phyloP scores from a whole-genome alignment of 441 rosid genomes.

The Theobroma grandiflorum region DNA sequence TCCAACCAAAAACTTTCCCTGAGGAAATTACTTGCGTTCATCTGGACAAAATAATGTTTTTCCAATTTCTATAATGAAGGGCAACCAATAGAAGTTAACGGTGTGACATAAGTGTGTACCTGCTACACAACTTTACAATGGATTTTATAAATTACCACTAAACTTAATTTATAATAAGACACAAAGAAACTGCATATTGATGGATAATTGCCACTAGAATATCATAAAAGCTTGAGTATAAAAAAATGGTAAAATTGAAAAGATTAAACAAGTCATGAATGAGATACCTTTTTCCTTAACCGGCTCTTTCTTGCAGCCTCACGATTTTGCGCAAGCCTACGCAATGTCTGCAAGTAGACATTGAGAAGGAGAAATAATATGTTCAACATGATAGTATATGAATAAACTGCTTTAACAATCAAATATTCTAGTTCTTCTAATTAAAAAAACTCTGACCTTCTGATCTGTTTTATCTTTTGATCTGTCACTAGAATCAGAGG shows the following conservation, averaged over 20 bases:
- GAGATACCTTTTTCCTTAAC: constrained; percentile 69
- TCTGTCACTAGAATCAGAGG: constrained; percentile 84
- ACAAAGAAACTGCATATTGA: neutral
- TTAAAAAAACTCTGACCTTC: constrained; percentile 53
- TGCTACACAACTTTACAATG: neutral
- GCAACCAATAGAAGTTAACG: neutral
- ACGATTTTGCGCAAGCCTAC: constrained; percentile 89
- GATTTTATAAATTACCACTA: neutral
- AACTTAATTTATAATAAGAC: neutral
- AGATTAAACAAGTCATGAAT: constrained; percentile 1
- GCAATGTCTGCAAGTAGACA: constrained; percentile 52
- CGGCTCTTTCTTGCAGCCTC: constrained; percentile 91
- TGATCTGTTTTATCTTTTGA: constrained; percentile 86
- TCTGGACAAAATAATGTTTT: neutral
- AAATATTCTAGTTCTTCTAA: neutral
- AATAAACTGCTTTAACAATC: neutral
- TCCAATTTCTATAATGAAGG: neutral
- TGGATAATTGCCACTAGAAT: neutral
- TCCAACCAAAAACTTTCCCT: neutral
- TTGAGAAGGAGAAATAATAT: neutral
- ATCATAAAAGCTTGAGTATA: constrained; percentile 11
- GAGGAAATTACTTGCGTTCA: neutral
- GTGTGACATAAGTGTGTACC: neutral
- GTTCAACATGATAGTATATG: neutral
- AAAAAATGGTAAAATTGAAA: constrained; percentile 9